Base-by-base conservation (phyloP, 768 basidiomycete species). In the Lyophyllum decastes region DNA sequence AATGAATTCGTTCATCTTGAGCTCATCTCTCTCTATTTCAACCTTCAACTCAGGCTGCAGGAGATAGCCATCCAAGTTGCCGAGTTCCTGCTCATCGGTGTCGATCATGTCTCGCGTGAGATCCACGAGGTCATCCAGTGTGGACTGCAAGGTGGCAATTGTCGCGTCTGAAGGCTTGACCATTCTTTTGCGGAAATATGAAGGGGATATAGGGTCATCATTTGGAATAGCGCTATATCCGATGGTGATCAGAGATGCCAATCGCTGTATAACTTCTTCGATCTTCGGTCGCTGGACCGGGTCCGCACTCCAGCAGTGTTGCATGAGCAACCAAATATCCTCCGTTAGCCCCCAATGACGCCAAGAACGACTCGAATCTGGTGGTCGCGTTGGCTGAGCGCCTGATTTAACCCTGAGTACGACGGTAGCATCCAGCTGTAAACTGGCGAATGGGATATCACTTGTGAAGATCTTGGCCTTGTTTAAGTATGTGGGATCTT, bases 321-420 rank as follows among this genome's bases (percentile, higher is more conserved):
- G 26, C 55, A 57, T 57, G 5, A 50, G 26, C 25, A 17, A 21
- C 55, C 55, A 57, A 4, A 57, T 30, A 2, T 27, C 4, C 44
- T 57, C 48, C 14, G 55, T 57, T 16, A 57, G 49, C 6, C 40
- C 49, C 55, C 55, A 57, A 3, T 16, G 40, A 14, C 5, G 21
- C 55, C 55, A 57, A 1, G 49, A 14, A 6, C 2, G 47, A 30
- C 49, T 50, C 2, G 47, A 34, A 21, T 24, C 19, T 1, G 43
- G 43, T 33, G 56, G 56, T 1, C 56, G 56, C 22, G 5, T 14
- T 16, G 56, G 56, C 16, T 21, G 53, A 5, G 22, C 34, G 1
- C 53, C 53, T 26, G 16, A 48, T 11, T 22, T 25, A 4, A 54
- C 45, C 25, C 47, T 30, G 9, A 45, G 27, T 11, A 54, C 38